These are phyloP conservation scores for Trichoderma atrobrunneum DNA, from an alignment of 2,329 filamentous ascomycete genomes.

Conservation along the genomic window DNA sequence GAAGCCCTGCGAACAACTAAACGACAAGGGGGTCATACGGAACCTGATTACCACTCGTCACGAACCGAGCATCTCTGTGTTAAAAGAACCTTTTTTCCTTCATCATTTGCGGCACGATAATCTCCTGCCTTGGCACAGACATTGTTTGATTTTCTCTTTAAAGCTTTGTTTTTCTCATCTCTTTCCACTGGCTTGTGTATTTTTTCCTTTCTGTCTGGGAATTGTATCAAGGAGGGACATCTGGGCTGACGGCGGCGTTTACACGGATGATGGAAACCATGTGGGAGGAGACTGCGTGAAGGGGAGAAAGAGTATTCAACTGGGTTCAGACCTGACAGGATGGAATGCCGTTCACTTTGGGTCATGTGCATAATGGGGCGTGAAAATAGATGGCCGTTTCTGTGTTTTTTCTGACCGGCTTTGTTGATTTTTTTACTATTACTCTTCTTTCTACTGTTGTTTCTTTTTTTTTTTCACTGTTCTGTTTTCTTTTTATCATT, in stretches of 20 bases:
- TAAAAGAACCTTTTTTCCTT: neutral
- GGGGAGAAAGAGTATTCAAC: conserved; percentile 4
- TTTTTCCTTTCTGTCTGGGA: conserved; percentile 18
- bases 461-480: neutral
- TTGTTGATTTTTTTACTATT: neutral
- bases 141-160: conserved; percentile 1
- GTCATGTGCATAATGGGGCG: conserved; percentile 17
- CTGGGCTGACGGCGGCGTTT: conserved; percentile 28
- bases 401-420: neutral
- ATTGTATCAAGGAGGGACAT: conserved; percentile 18
- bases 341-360: conserved; percentile 16
- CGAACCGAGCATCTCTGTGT: neutral
- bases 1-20: neutral
- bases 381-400: conserved; percentile 12
- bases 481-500: neutral
- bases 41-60: neutral
- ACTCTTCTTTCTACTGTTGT: neutral
- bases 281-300: neutral
- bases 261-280: conserved; percentile 16
- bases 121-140: neutral
- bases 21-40: neutral
- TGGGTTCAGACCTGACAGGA: conserved; percentile 12
- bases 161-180: neutral
- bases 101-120: neutral
- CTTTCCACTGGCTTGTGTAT: conserved; percentile 21